Base-by-base conservation (phyloP, 371 early-diverging fungal genomes). In the Lichtheimia corymbifera region DNA sequence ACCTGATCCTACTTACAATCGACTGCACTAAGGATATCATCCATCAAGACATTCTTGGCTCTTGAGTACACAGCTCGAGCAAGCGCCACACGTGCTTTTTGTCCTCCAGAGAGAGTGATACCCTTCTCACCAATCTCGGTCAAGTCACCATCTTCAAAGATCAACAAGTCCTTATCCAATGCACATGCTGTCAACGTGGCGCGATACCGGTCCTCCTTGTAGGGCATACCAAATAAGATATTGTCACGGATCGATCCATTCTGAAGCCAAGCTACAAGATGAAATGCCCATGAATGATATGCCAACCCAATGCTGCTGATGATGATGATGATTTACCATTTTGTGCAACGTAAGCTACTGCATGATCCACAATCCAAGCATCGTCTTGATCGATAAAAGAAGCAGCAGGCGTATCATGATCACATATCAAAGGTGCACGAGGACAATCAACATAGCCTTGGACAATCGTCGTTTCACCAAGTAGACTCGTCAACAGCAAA, bases 81-180 rank as follows among this genome's bases (percentile, higher is more conserved):
- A 40, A 94, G 70, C 0, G 90, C 77, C 7, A 94, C 89, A 65
- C 91, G 88, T 55, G 90, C 90, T 62, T 88, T 89, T 67, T 90
- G 91, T 12, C 91, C 90, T 49, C 90, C 91, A n/a, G 86, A 86
- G 5, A 91, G 71, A 3, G 89, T 88, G 51, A 90, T 85, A 6
- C 91, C 91, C 52, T 87, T 87, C 72, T 96, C 96, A 17, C 97
- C 97, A 66, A 97, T 89, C 77, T 95, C 93, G 0, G 97, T 97
- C 68, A 79, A 55, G 65, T 98, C 98, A 28, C 95, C 96, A 53
- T 88, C 87, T 24, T 86, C 83, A 6, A 98, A 70, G 49, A 72
- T 70, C 0, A 63, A 62, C 22, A 84, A 49, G 50, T 84, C 85
- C 15, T 73, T 76, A 7, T 62, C 64, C 35, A 84, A 63, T 41